Conservation (phyloP, 768 basidiomycete species). For the Mycena latifolia region DNA sequence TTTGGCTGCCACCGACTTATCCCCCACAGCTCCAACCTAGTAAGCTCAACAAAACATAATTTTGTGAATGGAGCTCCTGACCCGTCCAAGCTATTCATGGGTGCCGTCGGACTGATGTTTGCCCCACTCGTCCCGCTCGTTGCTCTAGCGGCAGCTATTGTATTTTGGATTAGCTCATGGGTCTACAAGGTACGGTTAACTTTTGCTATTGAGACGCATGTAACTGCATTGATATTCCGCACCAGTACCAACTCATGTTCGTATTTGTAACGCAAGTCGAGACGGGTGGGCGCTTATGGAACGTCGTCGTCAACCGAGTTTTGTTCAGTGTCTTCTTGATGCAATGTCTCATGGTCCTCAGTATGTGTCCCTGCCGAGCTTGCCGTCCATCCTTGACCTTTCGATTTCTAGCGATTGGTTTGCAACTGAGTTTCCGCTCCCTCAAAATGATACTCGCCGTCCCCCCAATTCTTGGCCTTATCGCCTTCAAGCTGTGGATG, state of each 20-base stretch:
- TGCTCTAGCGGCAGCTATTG: conserved; percentile 72
- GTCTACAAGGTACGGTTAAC: conserved; percentile 68
- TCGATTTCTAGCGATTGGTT: conserved; percentile 68
- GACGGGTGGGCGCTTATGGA: conserved; percentile 84
- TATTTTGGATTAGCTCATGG: conserved; percentile 80
- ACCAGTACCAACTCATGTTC: conserved; percentile 83
- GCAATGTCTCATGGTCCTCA: conserved; percentile 81
- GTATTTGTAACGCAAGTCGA: conserved; percentile 83
- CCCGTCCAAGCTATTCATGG: conserved; percentile 74
- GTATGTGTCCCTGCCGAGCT: conserved; percentile 56
- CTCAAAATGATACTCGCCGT: conserved; percentile 74
- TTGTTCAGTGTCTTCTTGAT: conserved; percentile 76
- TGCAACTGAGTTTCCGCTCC: conserved; percentile 70
- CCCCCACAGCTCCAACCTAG: conserved; percentile 44
- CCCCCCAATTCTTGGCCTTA: conserved; percentile 75
- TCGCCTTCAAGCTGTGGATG: conserved; percentile 81
- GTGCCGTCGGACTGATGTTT: conserved; percentile 81
- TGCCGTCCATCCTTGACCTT: conserved; percentile 8
- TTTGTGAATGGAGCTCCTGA: neutral
- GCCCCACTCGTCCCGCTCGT: conserved; percentile 90
- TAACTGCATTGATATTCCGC: neutral
- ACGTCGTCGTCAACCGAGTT: conserved; percentile 82
- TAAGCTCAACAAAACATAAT: too few species aligned
- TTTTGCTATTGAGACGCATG: neutral
- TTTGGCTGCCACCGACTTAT: neutral